Conservation (phyloP, 1,284 basidiomycete genomes). For the Leucoagaricus sp. region DNA sequence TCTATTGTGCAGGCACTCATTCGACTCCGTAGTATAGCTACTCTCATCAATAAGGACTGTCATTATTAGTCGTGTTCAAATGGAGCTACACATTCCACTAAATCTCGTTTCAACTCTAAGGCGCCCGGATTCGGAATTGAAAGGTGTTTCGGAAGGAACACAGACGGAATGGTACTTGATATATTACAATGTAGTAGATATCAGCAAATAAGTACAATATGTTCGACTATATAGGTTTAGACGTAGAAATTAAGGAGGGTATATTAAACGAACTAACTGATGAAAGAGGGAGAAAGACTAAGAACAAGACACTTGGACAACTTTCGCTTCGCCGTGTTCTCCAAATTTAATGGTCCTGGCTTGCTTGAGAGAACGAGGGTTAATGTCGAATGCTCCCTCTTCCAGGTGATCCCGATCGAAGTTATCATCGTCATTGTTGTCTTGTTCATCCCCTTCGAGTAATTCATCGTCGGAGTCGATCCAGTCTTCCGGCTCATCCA, state of each 20-base stretch:
- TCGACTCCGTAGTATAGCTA: no score
- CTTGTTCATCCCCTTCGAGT: conserved; percentile 5
- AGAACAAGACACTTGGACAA: conserved; percentile 21
- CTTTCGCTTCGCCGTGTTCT: conserved; percentile 4
- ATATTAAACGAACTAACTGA: background rate
- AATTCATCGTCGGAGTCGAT: no score
- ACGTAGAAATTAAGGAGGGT: background rate
- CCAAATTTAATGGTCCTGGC: background rate
- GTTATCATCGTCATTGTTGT: conserved; percentile 7
- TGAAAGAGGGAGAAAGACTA: background rate
- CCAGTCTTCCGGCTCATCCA: no score
- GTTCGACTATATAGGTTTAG: no score
- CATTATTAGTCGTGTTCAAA: no score
- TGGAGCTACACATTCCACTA: no score
- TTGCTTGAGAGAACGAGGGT: background rate
- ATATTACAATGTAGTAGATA: no score
- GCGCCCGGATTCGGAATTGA: no score
- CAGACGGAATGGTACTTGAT: conserved; percentile 25
- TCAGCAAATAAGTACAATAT: no score
- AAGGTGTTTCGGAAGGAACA: conserved; percentile 5
- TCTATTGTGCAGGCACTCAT: no score
- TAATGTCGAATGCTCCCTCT: background rate
- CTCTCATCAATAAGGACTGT: no score
- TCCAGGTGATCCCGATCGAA: background rate
- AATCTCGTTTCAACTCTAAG: no score